Evolutionary conservation across 179 eudicot species (phyloP).

Genomic region (Beta lomatogona): DNA sequence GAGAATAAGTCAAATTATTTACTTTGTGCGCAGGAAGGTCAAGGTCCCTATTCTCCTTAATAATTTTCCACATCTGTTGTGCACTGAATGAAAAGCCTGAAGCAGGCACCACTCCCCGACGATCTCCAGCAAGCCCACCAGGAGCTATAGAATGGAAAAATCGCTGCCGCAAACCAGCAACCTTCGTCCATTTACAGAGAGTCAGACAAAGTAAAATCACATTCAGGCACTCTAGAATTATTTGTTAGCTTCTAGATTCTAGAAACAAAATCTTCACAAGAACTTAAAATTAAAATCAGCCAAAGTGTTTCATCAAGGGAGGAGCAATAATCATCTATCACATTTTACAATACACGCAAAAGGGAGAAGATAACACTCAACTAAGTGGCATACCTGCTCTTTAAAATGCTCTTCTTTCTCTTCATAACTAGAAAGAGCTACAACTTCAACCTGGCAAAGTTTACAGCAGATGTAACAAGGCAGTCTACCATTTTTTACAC

Average conservation of each 20-base stretch:
- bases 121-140: constrained; percentile 99
- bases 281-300: background rate
- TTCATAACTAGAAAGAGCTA: constrained; percentile 93
- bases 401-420: constrained; percentile 93
- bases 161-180: constrained; percentile 76
- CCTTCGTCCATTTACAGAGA: constrained; percentile 46
- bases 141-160: constrained; percentile 93
- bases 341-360: background rate
- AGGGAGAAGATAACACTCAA: background rate
- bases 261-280: background rate
- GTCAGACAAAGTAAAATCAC: constrained; percentile 11
- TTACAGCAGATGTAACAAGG: constrained; percentile 21
- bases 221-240: background rate
- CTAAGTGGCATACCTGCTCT: constrained; percentile 71
- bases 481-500: background rate
- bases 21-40: constrained; percentile 99
- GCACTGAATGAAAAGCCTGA: constrained; percentile 97
- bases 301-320: background rate
- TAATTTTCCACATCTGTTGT: constrained; percentile 87
- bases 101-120: constrained; percentile 95
- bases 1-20: constrained; percentile 8
- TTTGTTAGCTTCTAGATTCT: background rate
- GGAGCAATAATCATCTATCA: background rate
- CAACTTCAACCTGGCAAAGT: constrained; percentile 80
- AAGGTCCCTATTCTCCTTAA: constrained; percentile 96